A percentile compares a stretch with the other conserved stretches of the same genome.
These are phyloP conservation scores for Filosporella fistucella DNA, from an alignment of 495 filamentous ascomycete genomes.

Conservation along the genomic window DNA sequence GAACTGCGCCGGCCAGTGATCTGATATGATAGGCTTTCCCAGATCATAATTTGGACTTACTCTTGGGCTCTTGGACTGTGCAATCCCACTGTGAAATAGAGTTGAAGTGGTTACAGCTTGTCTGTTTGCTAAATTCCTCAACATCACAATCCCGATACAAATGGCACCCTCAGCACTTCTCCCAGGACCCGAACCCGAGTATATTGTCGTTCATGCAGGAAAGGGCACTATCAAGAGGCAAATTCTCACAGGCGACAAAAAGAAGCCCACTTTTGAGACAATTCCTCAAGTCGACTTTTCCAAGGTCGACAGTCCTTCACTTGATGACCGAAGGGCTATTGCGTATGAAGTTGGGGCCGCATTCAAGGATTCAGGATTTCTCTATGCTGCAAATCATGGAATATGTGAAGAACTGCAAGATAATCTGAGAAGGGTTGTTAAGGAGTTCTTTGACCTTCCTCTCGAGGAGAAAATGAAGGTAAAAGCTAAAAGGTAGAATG, in stretches of 20 bases:
- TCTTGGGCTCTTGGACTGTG: too few species aligned
- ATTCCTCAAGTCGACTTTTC: slow-evolving; percentile 39
- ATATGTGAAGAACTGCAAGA: neutral
- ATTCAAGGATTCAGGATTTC: slow-evolving; percentile 34
- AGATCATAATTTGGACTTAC: too few species aligned
- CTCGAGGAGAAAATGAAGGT: slow-evolving; percentile 9
- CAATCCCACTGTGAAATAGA: too few species aligned
- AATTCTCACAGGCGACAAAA: neutral
- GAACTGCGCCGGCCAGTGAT: too few species aligned
- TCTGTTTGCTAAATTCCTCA: too few species aligned
- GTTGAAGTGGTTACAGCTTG: too few species aligned
- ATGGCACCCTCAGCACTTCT: too few species aligned
- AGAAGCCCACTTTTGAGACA: neutral
- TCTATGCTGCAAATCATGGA: slow-evolving; percentile 25
- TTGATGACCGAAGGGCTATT: slow-evolving; percentile 24
- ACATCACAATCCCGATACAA: too few species aligned
- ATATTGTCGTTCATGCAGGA: neutral
- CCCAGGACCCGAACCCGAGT: too few species aligned
- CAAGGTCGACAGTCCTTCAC: slow-evolving; percentile 23
- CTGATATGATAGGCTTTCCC: too few species aligned
- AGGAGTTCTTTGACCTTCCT: slow-evolving; percentile 4
- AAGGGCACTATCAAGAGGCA: neutral
- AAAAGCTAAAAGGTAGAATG: too few species aligned
- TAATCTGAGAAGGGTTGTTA: neutral
- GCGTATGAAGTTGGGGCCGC: slow-evolving; percentile 31